Conservation (phyloP, 495 filamentous ascomycete species). For the Tirmania nivea region DNA sequence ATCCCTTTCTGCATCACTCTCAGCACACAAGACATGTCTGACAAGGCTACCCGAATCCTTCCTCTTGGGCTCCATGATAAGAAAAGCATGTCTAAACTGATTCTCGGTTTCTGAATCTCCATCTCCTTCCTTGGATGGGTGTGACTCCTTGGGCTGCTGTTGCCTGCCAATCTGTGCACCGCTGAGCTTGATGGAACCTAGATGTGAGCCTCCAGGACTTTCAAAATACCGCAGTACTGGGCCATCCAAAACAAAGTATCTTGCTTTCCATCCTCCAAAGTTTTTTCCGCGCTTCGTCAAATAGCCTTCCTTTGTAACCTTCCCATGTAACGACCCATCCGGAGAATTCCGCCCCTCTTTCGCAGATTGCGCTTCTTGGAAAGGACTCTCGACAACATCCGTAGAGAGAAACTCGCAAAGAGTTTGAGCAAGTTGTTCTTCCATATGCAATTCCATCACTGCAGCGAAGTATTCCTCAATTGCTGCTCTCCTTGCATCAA, state of each 20-base stretch:
- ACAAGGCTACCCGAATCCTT: slow-evolving; percentile 80
- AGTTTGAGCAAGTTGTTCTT: slow-evolving; percentile 53
- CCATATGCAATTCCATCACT: slow-evolving; percentile 59
- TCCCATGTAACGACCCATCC: slow-evolving; percentile 2
- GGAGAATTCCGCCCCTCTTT: slow-evolving; percentile 9
- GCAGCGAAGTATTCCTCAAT: slow-evolving; percentile 69
- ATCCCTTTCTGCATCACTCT: slow-evolving; percentile 83
- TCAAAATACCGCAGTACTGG: slow-evolving; percentile 84
- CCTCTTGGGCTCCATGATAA: slow-evolving; percentile 85
- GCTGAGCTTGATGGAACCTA: slow-evolving; percentile 80
- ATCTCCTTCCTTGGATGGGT: slow-evolving; percentile 37
- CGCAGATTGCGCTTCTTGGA: slow-evolving; percentile 2
- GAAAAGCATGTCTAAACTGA: slow-evolving; percentile 88
- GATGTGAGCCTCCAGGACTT: slow-evolving; percentile 59
- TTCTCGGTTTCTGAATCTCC: slow-evolving; percentile 59
- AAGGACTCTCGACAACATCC: slow-evolving; percentile 44
- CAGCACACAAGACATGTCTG: slow-evolving; percentile 87
- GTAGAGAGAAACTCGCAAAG: slow-evolving; percentile 76
- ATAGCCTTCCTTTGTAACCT: slow-evolving; percentile 64
- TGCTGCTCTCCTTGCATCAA: slow-evolving; percentile 65
- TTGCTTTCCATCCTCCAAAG: slow-evolving; percentile 96
- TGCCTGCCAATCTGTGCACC: slow-evolving; percentile 82
- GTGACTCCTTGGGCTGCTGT: slow-evolving; percentile 32
- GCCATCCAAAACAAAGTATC: slow-evolving; percentile 82
- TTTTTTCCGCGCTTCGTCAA: slow-evolving; percentile 93